Base-by-base conservation (phyloP, 192 early-diverging fungal genomes). In the Phlyctochytrium planicorne region DNA sequence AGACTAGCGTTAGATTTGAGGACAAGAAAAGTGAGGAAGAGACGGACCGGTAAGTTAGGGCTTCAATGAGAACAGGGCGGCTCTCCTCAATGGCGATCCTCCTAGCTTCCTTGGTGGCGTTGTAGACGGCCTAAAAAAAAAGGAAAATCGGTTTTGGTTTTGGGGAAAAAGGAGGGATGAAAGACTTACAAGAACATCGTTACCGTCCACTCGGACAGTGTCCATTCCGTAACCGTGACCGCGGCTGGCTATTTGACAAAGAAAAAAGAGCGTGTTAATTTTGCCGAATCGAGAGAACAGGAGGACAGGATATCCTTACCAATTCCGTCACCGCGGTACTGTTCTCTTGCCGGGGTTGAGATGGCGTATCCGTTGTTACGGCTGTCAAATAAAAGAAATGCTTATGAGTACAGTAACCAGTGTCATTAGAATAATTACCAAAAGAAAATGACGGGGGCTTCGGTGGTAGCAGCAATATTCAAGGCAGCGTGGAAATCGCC, bases 331-430 rank as follows among this genome's bases (percentile, higher is more conserved):
- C 97, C 97, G 67, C 91, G 88, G 78, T 97, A 99, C 80, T 99
- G 97, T 66, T 99, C 97, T 32, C 83, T 80, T 24, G 91, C 83
- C 31, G 95, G 97, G 0, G 97, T 99, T 0, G 95, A 98, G 55
- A 99, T 99, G 25, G 97, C 95, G 75, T 91, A 99, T 23, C 97
- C 97, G 76, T 99, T 99, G 83, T 99, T 99, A 36, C 97, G 91
- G 82, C 91, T 91, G 67, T 30, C 63, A 60, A 27, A 60, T 25
- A 47, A 16, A 24, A 35, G 3, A 50, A 56, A 34, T 20, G 56
- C 17, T 16, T 37, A 20, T 47, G 6, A 47, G 40, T 14, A 12
- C 52, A 66, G 40, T 20, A 10, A 62, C 17, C 32, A 10, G 30
- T 3, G 16, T 59, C 29, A 72, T 40, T 30, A 71, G 53, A 30